Base-by-base conservation (phyloP, 2,329 filamentous ascomycete species). In the Fusarium poae region DNA sequence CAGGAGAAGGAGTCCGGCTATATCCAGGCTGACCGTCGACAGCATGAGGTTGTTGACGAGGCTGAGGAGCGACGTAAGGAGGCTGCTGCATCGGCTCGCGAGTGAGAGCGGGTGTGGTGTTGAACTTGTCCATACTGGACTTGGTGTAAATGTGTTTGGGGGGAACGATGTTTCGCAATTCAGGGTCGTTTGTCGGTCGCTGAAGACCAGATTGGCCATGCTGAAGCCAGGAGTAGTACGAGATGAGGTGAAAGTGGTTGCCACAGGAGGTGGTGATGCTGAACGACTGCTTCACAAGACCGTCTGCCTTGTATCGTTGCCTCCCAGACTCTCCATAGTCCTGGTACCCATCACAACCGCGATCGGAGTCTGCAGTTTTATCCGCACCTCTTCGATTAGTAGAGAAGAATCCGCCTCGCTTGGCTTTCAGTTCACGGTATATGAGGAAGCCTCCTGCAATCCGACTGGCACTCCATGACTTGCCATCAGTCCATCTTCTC, bases 251-350 rank as follows among this genome's bases (percentile, higher is more conserved):
- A 3, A 99, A 88, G 77, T 98, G 96, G 75, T 97, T 94, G 70
- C 93, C 75, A 37, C 86, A 90, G 3, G 92, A 93, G 2, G 95
- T 98, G 23, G 94, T 97, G 81, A 99, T 98, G 82, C 95, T 98
- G 85, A 98, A 99, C 0, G 96, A 98, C 81, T 99, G 96, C 86
- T 99, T 99, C 94, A 98, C 97, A 6, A 99, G 86, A 1, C 96
- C 96, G 75, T 99, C 96, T 13, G 91, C 92, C 84, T 97, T 99
- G 82, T 97, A 97, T 68, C 93, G 86, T 79, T 97, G 97, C 40
- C 94, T 94, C 78, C 97, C 94, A 0, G 25, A 27, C 25, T 27
- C 25, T 27, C 25, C 25, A 27, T 27, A 27, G 25, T 27, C 25
- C 25, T 27, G 25, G 25, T 97, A 92, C 49, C 96, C 94, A 75